Evolutionary conservation across 441 rosid genomes (phyloP), one percentile per base, ranked within the genome.

Genomic region (Gossypium lobatum): DNA sequence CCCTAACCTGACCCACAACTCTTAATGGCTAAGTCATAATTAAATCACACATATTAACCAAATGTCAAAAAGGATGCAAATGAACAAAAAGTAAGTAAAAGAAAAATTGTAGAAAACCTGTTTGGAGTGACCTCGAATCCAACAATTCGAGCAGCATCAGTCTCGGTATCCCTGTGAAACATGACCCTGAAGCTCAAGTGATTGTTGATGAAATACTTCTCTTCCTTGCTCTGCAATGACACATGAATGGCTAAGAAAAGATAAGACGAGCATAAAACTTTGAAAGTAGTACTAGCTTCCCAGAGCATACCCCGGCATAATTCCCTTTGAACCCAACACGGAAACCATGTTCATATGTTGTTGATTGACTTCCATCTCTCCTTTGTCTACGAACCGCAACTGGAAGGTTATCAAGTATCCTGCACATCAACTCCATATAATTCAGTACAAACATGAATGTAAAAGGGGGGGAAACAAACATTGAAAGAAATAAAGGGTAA

Each of bases 351-450:
- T 92, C 97, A 72, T 94, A 92, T 53, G 96, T 91, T 20, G 88
- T 92, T 60, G 95, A 85, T 72, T 75, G 89, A 78, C 86, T 86
- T 64, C 92, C 96, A 83, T 90, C 97, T 82, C 95, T 92, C 81
- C 97, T 88, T 83, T 87, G 89, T 84, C 97, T 88, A 75, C 69
- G 93, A 78, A 93, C 97, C 75, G 98, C 98, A 77, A 93, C 95
- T 3, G 98, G 98, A 83, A 93, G 98, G 81, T 93, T 93, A 83
- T 92, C 98, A 42, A 93, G 85, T 74, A 93, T 92, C 96, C 97
- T 93, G 83, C 73, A 85, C n/a, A 80, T 55, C 65, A 79, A 80
- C 57, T 70, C 59, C 25, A 52, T 26, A 75, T 62, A 52, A 72
- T 67, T 78, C 28, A 80, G 42, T 48, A 48, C 3, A 65, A 65